Conservation (phyloP, 257 asterid species). For the Echium plantagineum region DNA sequence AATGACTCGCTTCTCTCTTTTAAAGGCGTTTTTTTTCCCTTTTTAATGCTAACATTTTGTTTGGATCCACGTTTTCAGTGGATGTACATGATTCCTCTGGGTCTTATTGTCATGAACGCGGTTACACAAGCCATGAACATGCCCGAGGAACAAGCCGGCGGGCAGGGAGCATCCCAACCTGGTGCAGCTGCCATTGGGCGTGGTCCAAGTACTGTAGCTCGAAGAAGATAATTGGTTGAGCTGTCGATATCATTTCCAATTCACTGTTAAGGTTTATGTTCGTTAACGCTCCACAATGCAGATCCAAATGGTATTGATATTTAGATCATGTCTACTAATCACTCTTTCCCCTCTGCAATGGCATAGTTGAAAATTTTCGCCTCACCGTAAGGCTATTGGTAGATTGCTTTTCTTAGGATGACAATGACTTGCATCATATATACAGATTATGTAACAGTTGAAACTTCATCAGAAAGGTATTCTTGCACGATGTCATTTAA, state of each 20-base stretch:
- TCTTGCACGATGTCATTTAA: too few relatives aligned
- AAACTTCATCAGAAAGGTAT: too few relatives aligned
- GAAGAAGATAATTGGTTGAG: slow-evolving; percentile 54
- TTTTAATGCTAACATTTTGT: neutral
- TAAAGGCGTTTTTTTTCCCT: neutral
- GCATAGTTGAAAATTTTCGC: neutral
- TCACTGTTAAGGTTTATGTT: slow-evolving; percentile 24
- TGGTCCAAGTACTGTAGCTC: slow-evolving; percentile 62
- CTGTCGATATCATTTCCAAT: neutral
- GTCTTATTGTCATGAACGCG: slow-evolving; percentile 87
- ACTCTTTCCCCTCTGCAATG: neutral
- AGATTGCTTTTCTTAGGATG: neutral
- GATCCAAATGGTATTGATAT: neutral
- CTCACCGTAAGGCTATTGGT: neutral
- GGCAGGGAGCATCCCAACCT: slow-evolving; percentile 53
- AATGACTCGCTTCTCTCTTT: slow-evolving; percentile 4
- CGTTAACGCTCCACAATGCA: neutral
- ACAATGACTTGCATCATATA: neutral
- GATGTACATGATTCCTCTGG: slow-evolving; percentile 97
- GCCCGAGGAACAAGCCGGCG: slow-evolving; percentile 72
- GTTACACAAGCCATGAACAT: slow-evolving; percentile 91
- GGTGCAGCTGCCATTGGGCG: slow-evolving; percentile 39
- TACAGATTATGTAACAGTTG: neutral
- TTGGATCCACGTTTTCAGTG: slow-evolving; percentile 41
- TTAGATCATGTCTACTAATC: neutral